A percentile compares a stretch with the other conserved stretches of the same genome.
These are phyloP conservation scores for Protomyces inouyei DNA, from an alignment of 1,139 yeast genomes.

Conservation along the genomic window DNA sequence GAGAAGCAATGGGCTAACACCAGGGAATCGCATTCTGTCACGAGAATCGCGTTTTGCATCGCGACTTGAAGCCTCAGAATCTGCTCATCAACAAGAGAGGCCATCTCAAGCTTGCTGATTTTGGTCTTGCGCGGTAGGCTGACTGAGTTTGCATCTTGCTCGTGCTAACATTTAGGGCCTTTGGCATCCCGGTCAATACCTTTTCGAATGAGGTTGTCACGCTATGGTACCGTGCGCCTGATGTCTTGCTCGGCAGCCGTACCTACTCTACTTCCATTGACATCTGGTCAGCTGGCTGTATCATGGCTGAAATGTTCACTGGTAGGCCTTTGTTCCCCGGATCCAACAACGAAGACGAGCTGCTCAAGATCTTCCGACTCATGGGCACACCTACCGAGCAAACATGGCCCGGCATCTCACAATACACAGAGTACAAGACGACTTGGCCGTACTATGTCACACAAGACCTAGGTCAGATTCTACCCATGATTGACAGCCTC, in stretches of 20 bases:
- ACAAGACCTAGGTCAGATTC: conserved; percentile 71
- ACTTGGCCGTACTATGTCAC: conserved; percentile 76
- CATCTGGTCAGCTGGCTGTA: conserved; percentile 99
- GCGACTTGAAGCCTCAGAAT: conserved; percentile 95
- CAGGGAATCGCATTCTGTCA: conserved; percentile 87
- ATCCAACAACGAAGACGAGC: conserved; percentile 89
- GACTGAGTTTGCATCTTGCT: conserved; percentile 45
- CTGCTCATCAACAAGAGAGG: conserved; percentile 82
- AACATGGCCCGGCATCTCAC: conserved; percentile 91
- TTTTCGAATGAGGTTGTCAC: conserved; percentile 97
- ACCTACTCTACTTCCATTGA: conserved; percentile 94
- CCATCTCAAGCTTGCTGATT: conserved; percentile 90
- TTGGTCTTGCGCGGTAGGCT: conserved; percentile 72
- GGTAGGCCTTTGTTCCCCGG: conserved; percentile 98
- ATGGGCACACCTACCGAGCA: conserved; percentile 88
- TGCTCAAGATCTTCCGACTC: conserved; percentile 66
- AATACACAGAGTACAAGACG: conserved; percentile 75
- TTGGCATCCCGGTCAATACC: conserved; percentile 96
- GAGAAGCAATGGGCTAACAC: neutral
- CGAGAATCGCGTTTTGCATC: conserved; percentile 87
- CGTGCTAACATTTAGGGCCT: conserved; percentile 48
- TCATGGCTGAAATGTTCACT: conserved; percentile 94
- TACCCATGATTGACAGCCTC: conserved; percentile 71
- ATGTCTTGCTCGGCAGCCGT: conserved; percentile 88
- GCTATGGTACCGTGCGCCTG: conserved; percentile 97